Evolutionary conservation across 1,139 yeast genomes (phyloP).

Genomic region (Yamadazyma trypodendri): DNA sequence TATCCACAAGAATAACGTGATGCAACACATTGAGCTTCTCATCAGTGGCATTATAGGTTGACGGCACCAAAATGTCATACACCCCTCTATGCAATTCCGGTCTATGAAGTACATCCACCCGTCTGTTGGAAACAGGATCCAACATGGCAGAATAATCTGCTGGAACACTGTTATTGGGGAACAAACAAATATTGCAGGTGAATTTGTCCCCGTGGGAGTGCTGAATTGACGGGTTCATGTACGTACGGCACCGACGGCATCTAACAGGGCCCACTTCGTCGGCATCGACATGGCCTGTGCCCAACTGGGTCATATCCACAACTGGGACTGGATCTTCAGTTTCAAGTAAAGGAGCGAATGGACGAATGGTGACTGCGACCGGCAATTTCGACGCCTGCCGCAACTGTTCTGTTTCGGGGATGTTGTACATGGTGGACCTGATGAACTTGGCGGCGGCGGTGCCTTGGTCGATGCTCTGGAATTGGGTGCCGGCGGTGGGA

Average conservation of each 20-base stretch:
- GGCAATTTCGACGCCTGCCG: slow-evolving; percentile 77
- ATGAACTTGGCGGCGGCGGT: slow-evolving; percentile 78
- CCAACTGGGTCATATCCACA: slow-evolving; percentile 56
- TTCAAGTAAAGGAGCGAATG: slow-evolving; percentile 64
- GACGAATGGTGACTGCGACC: slow-evolving; percentile 74
- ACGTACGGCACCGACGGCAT: slow-evolving; percentile 88
- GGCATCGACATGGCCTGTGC: slow-evolving; percentile 20
- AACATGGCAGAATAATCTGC: slow-evolving; percentile 64
- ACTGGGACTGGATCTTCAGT: slow-evolving; percentile 63
- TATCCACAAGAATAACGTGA: slow-evolving; percentile 78
- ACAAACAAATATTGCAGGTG: slow-evolving; percentile 85
- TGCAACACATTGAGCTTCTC: slow-evolving; percentile 45
- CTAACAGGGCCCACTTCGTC: slow-evolving; percentile 70
- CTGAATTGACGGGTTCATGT: slow-evolving; percentile 82
- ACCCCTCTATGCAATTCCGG: slow-evolving; percentile 85
- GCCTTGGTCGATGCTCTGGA: slow-evolving; percentile 75
- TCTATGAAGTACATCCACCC: slow-evolving; percentile 61
- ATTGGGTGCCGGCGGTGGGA: slow-evolving; percentile 78
- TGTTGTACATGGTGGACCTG: slow-evolving; percentile 77
- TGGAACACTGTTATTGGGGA: slow-evolving; percentile 67
- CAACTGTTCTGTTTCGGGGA: slow-evolving; percentile 74
- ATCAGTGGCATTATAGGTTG: slow-evolving; percentile 56
- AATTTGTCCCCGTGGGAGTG: slow-evolving; percentile 64
- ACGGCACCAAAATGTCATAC: slow-evolving; percentile 80
- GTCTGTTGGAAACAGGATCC: slow-evolving; percentile 49